These are phyloP conservation scores for Saccharomycopsis sp. DNA, from an alignment of 805 yeast species.

Conservation along the genomic window DNA sequence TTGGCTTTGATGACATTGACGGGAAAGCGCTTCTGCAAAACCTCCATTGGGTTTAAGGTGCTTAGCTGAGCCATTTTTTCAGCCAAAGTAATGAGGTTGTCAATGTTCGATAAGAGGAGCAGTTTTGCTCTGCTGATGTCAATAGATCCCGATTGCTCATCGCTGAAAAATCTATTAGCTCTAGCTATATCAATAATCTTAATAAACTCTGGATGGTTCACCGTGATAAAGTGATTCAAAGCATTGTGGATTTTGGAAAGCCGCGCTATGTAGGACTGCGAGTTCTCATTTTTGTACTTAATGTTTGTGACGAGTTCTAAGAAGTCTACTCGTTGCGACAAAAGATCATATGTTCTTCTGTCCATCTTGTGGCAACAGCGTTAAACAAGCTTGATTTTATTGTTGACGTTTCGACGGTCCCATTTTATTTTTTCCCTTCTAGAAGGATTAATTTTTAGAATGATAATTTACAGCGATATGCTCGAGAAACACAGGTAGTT, in stretches of 20 bases:
- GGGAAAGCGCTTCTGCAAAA: slow-evolving; percentile 3
- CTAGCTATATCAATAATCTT: not conserved
- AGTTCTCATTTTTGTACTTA: not conserved
- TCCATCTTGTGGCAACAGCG: slow-evolving; percentile 9
- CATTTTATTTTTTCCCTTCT: no score
- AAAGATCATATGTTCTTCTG: slow-evolving; percentile 6
- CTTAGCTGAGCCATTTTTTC: no score
- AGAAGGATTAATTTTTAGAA: no score
- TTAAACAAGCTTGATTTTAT: not conserved
- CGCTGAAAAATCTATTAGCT: slow-evolving; percentile 4
- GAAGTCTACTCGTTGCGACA: slow-evolving; percentile 9
- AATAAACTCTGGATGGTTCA: slow-evolving; percentile 3
- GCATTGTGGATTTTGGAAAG: no score
- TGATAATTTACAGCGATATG: no score
- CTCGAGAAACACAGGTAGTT: not conserved
- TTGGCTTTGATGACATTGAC: slow-evolving; percentile 1
- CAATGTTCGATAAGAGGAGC: no score
- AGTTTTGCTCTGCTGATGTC: no score
- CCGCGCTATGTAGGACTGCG: no score
- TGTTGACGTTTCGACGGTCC: not conserved
- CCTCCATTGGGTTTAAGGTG: slow-evolving; percentile 1
- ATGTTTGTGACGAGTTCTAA: slow-evolving; percentile 10
- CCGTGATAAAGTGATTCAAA: slow-evolving; percentile 1
- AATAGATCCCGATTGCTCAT: no score
- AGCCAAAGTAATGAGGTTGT: no score